phyloP scores from a whole-genome alignment of 768 basidiomycete genomes.

The Multifurca ochricompacta region DNA sequence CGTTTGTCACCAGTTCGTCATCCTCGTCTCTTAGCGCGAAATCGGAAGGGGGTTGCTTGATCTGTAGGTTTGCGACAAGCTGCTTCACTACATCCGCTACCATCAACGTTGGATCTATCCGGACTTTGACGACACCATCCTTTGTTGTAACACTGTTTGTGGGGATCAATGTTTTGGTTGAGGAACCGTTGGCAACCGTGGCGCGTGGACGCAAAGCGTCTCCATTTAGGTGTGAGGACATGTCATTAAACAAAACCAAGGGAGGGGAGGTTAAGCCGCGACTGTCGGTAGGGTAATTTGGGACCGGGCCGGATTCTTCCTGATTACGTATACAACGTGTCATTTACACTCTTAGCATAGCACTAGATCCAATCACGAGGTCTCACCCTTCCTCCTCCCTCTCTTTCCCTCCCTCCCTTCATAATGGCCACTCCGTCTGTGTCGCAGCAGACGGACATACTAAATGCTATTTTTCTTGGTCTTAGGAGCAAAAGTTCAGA shows the following conservation, averaged over 20 bases:
- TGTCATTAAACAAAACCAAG: conserved; percentile 1
- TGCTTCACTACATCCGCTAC: conserved; percentile 82
- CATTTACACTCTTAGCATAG: too few species aligned
- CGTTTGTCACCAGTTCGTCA: conserved; percentile 79
- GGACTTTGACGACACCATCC: conserved; percentile 72
- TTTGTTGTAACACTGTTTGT: conserved; percentile 79
- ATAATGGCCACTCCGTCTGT: conserved; percentile 57
- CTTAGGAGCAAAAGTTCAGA: conserved; percentile 61
- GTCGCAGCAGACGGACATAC: conserved; percentile 50
- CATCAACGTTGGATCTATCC: conserved; percentile 77
- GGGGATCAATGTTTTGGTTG: conserved; percentile 50
- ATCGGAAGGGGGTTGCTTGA: conserved; percentile 61
- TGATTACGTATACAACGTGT: too few species aligned
- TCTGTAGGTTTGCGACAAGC: conserved; percentile 72
- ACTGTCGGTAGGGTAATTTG: too few species aligned
- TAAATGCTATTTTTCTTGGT: conserved; percentile 59
- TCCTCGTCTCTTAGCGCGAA: conserved; percentile 78
- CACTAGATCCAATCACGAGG: too few species aligned
- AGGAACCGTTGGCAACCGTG: conserved; percentile 12
- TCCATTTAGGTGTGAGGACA: conserved; percentile 12
- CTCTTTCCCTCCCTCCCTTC: too few species aligned
- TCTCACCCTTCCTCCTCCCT: not conserved
- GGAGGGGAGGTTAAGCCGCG: not conserved
- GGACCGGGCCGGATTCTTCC: too few species aligned
- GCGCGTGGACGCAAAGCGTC: conserved; percentile 5